Base-by-base conservation (phyloP, 345 rosid genomes). In the Eucalyptus shirleyi region DNA sequence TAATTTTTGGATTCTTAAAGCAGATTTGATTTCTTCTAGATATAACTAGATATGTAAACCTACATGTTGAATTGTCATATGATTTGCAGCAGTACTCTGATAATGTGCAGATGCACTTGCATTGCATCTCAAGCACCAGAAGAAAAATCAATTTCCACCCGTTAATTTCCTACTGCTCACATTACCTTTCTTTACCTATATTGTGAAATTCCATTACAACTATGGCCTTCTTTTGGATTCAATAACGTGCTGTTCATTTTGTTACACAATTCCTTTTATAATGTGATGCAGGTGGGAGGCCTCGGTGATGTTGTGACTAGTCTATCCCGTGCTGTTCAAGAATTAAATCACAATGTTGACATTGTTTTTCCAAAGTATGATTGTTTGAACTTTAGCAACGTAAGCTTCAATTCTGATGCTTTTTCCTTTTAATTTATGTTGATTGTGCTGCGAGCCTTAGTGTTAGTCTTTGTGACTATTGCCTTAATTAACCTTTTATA, bases 261-360 rank as follows among this genome's bases (percentile, higher is more conserved):
- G 87, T 55, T 12, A 86, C 45, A 86, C 30, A 77, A 21, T 77
- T 77, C 85, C 47, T 77, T 77, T 40, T 19, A 77, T 77, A 40
- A 77, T 77, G 50, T 88, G 15, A 34, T 93, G 93, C 95, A 96
- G 99, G 98, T 98, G 91, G 99, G 99, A 91, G 99, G 99, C 86
- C 93, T 98, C 80, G 99, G 99, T 87, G 99, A 98, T 93, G 98
- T 98, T 18, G 97, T 98, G 90, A 98, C 99, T 90, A 94, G 99
- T 94, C 96, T 98, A 83, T 98, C 99, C 87, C 99, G 98, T 91
- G 98, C 99, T 90, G 96, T 98, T 93, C 99, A 98, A 95, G 99
- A 96, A 82, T 90, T 96, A 92, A 95, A 96, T 91, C 99, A 96
- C 93, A 98, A 91, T 87, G 98, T 98, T 42, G 96, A 96, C 91